Evolutionary conservation across 2,329 filamentous ascomycete species (phyloP).

Genomic region (Phialemoniopsis sp.): DNA sequence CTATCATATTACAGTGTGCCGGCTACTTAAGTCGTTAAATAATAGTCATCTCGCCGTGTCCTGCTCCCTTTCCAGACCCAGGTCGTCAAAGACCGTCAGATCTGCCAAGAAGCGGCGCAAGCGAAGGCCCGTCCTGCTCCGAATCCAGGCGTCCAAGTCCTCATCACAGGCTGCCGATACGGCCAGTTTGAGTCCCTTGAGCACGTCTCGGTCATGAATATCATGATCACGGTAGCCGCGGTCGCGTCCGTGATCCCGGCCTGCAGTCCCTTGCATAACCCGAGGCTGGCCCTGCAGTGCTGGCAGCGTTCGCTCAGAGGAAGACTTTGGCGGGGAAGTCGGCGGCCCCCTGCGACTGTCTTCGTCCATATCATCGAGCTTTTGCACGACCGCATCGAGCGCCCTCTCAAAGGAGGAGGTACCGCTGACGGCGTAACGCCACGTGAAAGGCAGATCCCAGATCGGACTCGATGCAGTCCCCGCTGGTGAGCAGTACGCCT

Average conservation of each 20-base stretch:
- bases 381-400: slow-evolving; percentile 18
- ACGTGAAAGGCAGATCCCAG: slow-evolving; percentile 14
- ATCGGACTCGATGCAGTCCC: no score
- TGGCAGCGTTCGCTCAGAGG: neutral
- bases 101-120: slow-evolving; percentile 52
- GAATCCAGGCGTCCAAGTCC: slow-evolving; percentile 46
- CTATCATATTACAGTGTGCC: no score
- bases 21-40: no score
- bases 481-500: no score
- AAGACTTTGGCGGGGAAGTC: no score
- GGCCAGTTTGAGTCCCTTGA: slow-evolving; percentile 51
- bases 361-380: slow-evolving; percentile 19
- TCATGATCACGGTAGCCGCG: slow-evolving; percentile 23
- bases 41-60: no score
- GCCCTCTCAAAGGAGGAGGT: slow-evolving; percentile 19
- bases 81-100: slow-evolving; percentile 43
- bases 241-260: no score
- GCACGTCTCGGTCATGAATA: slow-evolving; percentile 45
- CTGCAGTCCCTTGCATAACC: no score
- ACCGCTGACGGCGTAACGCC: slow-evolving; percentile 13
- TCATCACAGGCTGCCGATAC: slow-evolving; percentile 53
- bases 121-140: slow-evolving; percentile 44
- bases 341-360: no score
- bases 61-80: slow-evolving; percentile 26
- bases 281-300: no score